Evolutionary conservation across 306 rosid species (phyloP).

Genomic region (Trifolium subterraneum): DNA sequence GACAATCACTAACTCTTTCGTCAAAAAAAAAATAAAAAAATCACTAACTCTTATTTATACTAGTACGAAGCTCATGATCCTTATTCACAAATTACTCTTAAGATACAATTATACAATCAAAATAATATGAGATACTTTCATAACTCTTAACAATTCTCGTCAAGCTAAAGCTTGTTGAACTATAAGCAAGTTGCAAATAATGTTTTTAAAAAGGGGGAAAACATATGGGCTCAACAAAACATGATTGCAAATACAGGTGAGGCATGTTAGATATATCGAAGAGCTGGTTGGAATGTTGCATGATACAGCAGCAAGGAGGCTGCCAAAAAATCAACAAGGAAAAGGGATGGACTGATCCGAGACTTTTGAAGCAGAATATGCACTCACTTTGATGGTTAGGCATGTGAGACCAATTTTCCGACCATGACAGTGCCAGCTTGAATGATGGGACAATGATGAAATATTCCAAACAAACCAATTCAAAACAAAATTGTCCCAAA

Average conservation of each 20-base stretch:
- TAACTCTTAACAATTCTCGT: neutral
- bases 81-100: neutral
- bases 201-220: neutral
- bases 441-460: neutral
- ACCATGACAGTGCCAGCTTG: slow-evolving; percentile 5
- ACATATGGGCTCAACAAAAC: neutral
- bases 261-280: neutral
- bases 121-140: neutral
- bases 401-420: neutral
- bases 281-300: neutral
- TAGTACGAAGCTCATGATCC: neutral
- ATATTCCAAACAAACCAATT: neutral
- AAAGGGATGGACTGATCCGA: neutral
- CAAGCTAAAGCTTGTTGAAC: neutral
- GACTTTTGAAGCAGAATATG: neutral
- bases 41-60: neutral
- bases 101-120: neutral
- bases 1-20: neutral
- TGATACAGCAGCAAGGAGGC: neutral
- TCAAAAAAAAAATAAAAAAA: no score
- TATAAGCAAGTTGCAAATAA: neutral
- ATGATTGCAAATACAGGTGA: neutral
- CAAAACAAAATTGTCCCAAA: slow-evolving; percentile 2
- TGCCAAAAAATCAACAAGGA: neutral
- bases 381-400: neutral